Conservation (phyloP, 2,329 filamentous ascomycete genomes). For the Teratosphaeria epicoccoides region DNA sequence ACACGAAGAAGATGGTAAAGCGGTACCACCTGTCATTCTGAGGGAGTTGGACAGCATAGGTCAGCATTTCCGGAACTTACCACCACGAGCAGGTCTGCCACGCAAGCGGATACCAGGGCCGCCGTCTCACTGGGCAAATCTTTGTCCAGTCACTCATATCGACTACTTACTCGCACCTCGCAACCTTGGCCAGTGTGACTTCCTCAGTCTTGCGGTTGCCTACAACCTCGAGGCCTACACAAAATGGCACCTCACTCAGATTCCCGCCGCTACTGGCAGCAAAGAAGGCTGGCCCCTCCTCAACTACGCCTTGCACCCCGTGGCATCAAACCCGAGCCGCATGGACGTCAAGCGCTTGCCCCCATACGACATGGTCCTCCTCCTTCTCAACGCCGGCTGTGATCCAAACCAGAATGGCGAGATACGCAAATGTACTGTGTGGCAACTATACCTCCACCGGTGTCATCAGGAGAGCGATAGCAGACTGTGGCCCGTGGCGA, state of each 20-base stretch:
- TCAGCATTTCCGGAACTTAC: neutral
- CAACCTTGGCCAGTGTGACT: neutral
- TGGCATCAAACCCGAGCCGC: neutral
- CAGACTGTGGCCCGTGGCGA: neutral
- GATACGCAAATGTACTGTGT: neutral
- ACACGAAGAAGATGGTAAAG: neutral
- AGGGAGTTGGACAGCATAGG: neutral
- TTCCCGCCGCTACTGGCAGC: neutral
- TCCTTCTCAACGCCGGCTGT: neutral
- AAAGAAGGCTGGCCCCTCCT: neutral
- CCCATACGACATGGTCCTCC: neutral
- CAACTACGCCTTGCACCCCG: neutral
- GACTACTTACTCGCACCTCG: neutral
- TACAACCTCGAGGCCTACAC: neutral
- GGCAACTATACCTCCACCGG: neutral
- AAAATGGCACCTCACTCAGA: neutral
- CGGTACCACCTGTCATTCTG: neutral
- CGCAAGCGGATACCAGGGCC: too few species aligned
- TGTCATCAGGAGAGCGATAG: neutral
- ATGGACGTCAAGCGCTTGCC: neutral
- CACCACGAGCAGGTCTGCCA: too few species aligned
- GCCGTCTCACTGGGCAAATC: neutral
- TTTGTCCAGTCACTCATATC: neutral
- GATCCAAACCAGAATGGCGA: neutral
- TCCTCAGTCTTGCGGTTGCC: neutral